Percentiles rank a stretch among this genome's conserved stretches.
Evolutionary conservation across 176 grass and related monocot species (phyloP).

Genomic region (Musa troglodytarum): DNA sequence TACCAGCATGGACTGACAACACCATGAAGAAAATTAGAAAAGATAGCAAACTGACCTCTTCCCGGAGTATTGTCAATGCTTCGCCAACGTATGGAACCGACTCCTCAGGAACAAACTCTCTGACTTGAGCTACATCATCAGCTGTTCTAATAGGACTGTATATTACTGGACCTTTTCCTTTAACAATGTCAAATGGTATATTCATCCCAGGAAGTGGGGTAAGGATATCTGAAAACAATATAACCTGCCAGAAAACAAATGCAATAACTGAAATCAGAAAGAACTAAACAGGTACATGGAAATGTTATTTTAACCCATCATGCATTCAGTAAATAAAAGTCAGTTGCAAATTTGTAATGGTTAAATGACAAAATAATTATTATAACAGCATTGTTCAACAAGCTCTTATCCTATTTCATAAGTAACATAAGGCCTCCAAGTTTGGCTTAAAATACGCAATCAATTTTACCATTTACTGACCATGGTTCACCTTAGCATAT

Average conservation of each 20-base stretch:
- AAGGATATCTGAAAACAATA: conserved; percentile 94
- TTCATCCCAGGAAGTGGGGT: conserved; percentile 98
- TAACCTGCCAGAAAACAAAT: conserved; percentile 44
- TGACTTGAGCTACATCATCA: conserved; percentile 74
- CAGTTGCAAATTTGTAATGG: neutral
- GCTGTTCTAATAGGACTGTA: conserved; percentile 77
- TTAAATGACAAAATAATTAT: too few species aligned
- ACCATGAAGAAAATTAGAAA: neutral
- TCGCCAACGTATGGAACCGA: conserved; percentile 88
- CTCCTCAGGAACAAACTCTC: conserved; percentile 84
- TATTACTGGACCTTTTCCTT: conserved; percentile 96
- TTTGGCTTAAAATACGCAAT: too few species aligned
- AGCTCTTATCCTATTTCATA: too few species aligned
- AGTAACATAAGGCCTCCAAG: too few species aligned
- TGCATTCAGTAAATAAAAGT: neutral
- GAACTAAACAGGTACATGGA: neutral
- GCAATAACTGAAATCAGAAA: neutral
- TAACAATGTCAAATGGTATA: conserved; percentile 98
- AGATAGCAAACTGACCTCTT: conserved; percentile 48
- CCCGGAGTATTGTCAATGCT: conserved; percentile 68
- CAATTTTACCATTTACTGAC: too few species aligned
- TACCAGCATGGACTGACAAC: too few species aligned
- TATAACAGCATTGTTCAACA: too few species aligned
- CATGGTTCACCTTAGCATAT: too few species aligned
- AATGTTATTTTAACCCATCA: neutral